phyloP scores from a whole-genome alignment of 305 asterid species.

The Ajuga reptans region DNA sequence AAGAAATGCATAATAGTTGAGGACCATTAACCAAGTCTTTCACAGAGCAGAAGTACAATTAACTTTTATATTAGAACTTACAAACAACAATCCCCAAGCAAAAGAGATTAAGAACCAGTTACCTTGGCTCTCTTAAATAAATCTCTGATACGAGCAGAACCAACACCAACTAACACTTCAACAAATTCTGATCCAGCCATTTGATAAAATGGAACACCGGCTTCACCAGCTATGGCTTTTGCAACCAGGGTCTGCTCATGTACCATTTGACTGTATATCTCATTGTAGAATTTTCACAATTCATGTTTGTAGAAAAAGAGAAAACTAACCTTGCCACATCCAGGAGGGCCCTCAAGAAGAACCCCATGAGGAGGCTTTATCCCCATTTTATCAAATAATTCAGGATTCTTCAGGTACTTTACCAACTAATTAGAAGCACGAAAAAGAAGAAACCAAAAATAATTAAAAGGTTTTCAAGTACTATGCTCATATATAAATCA shows the following conservation, averaged over 20 bases:
- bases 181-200: constrained; percentile 99
- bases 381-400: constrained; percentile 86
- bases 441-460: not conserved
- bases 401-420: constrained; percentile 89
- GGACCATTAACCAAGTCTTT: constrained; percentile 11
- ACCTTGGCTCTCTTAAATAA: constrained; percentile 98
- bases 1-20: not conserved
- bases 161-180: constrained; percentile 96
- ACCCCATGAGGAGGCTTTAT: constrained; percentile 99
- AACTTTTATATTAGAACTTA: not conserved
- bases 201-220: constrained; percentile 97
- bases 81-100: not conserved
- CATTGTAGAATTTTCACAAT: not conserved
- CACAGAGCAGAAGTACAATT: not conserved
- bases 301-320: constrained; percentile 1
- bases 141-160: constrained; percentile 98
- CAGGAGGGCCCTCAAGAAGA: constrained; percentile 98
- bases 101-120: constrained; percentile 14
- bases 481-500: constrained; percentile 3
- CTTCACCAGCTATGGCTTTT: constrained; percentile 99
- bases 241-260: constrained; percentile 81
- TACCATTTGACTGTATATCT: constrained; percentile 12
- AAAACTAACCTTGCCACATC: constrained; percentile 90
- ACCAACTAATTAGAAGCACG: constrained; percentile 55
- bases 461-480: constrained; percentile 2